Base-by-base conservation (phyloP, 2,329 filamentous ascomycete genomes). In the Colletotrichum orbiculare region DNA sequence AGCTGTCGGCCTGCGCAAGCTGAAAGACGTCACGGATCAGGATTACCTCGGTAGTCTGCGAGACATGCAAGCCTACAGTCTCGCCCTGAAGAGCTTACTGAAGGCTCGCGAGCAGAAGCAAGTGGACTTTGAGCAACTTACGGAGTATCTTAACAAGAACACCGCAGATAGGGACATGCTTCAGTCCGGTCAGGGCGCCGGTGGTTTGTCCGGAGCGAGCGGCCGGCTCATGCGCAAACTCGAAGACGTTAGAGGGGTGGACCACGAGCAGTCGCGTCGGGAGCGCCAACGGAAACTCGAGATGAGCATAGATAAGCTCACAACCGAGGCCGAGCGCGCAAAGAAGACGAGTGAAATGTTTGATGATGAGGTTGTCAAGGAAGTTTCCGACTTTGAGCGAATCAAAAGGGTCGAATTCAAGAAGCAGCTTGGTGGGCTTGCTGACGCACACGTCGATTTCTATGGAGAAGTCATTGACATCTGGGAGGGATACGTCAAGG, bases 21-120 rank as follows among this genome's bases (percentile, higher is more conserved):
- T 99, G 65, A 93, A 93, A 73, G 94, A 98, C 67, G 87, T 94
- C 72, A 98, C 95, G 0, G 96, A 99, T 75, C 94, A 97, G 73
- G 94, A 97, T 77, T 99, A 99, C 75, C 88, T 99, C 2, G 93
- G 93, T 70, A 95, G 91, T 60, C 84, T 99, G 57, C 89, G 94
- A 54, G 96, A 99, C 79, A 97, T 98, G 94, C 92, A 96, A 72
- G 91, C 94, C 34, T 99, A 98, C 78, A 95, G 94, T 69, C 81
- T 87, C n/a, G 91, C 94, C 0, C 83, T 98, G 50, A 97, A 97
- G 78, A 85, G 88, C 33, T 89, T 99, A 6, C 88, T 99, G 68
- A 97, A 97, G 77, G 93, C 93, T 1, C 90, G 96, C 41, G 96
- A 99, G 81, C 94, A 96, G 81, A 99, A 99, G 76, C 96, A 99